Percentiles rank a stretch among this genome's conserved stretches.
These are phyloP conservation scores for Cladosporium sp. DNA, from an alignment of 2,329 filamentous ascomycete species.

Conservation along the genomic window DNA sequence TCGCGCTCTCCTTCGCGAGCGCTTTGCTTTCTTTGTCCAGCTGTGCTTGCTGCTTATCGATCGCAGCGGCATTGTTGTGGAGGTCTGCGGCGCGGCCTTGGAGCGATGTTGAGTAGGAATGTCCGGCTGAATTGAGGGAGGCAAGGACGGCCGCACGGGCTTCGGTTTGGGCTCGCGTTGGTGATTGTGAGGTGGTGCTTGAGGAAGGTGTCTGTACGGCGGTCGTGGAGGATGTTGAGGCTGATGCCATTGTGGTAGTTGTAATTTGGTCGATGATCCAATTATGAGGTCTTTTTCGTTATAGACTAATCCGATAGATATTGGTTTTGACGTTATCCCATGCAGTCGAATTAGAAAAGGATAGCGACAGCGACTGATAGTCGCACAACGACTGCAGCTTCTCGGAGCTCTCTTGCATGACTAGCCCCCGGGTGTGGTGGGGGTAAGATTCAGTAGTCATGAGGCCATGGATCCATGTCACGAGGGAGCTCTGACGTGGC, in stretches of 20 bases:
- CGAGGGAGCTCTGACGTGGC: conserved; percentile 16
- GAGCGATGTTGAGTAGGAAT: conserved; percentile 65
- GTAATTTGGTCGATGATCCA: too few relatives aligned
- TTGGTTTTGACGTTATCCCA: too few relatives aligned
- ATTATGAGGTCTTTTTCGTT: neutral
- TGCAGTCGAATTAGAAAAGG: too few relatives aligned
- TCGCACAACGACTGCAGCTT: neutral
- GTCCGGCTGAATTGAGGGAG: conserved; percentile 53
- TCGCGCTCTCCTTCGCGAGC: conserved; percentile 58
- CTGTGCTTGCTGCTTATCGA: conserved; percentile 60
- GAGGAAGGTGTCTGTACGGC: conserved; percentile 5
- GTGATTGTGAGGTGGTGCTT: conserved; percentile 14
- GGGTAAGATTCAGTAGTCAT: neutral
- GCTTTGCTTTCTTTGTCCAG: conserved; percentile 46
- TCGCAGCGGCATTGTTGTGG: conserved; percentile 62
- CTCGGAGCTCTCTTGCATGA: conserved; percentile 2
- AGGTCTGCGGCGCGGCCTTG: conserved; percentile 63
- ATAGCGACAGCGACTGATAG: too few relatives aligned
- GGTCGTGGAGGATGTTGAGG: conserved; percentile 16
- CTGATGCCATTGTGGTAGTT: conserved; percentile 14
- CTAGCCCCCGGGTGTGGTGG: conserved; percentile 7
- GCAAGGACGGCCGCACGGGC: conserved; percentile 48
- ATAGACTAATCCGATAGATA: neutral
- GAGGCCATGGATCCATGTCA: conserved; percentile 9
- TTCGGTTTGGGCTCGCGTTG: conserved; percentile 37